Base-by-base conservation (phyloP, 1,139 yeast species). In the Saccharomyces hybrid region DNA sequence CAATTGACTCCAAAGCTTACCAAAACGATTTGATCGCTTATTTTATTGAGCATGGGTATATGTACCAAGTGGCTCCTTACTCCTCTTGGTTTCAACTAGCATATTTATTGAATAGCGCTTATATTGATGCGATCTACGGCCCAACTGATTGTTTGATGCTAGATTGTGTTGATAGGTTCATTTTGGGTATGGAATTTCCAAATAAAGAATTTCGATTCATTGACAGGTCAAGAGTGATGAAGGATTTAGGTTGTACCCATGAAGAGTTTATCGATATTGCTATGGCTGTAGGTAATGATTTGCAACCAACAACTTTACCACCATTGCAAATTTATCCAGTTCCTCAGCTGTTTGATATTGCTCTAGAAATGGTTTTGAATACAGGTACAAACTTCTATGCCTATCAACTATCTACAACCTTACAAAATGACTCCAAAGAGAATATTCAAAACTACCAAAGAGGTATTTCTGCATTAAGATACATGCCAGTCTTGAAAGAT, bases 61-160 rank as follows among this genome's bases (percentile, higher is more conserved):
- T 84, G 59, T 91, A 80, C 66, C 70, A 89, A 57, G 81, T 90
- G 16, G 86, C 96, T 32, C 99, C 99, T 1, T 90, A 84, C 66
- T 79, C 84, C 54, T 82, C 97, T 0, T 83, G 90, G 69, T 82
- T 87, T 53, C 98, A 93, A 70, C 75, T 93, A 62, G 81, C 88
- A 8, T 89, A 88, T 64, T 73, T 91, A 63, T 75, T 79, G 59
- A 77, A 73, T 51, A 67, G 72, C 30, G 76, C 74, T 2, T 70
- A 78, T 47, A 80, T 91, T 54, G 95, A 91, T 69, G 83, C 88
- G 1, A 81, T 91, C 42, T 89, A 83, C 69, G 96, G 96, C 1
- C 86, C 97, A 8, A 84, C 91, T 1, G 98, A 93, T 63, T 77
- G 84, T 50, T 73, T 91, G 50, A 74, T 91, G 67, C 70, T 81